A percentile compares a stretch with the other conserved stretches of the same genome.
Conservation (phyloP, 2,329 filamentous ascomycete species). For the Diaporthe citrichinensis region DNA sequence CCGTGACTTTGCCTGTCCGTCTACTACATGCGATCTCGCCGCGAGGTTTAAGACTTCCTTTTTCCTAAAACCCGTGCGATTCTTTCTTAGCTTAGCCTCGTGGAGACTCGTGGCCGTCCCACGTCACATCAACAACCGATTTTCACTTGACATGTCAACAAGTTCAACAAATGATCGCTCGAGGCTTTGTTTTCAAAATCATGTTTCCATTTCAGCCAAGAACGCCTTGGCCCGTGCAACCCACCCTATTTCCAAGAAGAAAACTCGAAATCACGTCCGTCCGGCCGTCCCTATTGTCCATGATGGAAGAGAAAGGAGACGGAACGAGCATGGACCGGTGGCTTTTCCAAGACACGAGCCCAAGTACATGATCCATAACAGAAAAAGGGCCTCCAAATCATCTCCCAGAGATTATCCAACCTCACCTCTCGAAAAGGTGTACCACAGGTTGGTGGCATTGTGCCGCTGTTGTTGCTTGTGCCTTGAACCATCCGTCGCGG, state of each 20-base stretch:
- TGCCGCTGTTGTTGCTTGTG: conserved; percentile 24
- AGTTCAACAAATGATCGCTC: neutral
- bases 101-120: neutral
- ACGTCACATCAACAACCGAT: neutral
- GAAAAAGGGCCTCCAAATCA: conserved; percentile 35
- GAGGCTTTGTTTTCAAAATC: conserved; percentile 23
- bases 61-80: neutral
- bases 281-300: conserved; percentile 21
- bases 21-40: no score
- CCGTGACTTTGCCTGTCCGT: neutral
- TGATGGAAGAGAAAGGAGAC: conserved; percentile 15
- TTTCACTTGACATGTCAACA: neutral
- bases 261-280: conserved; percentile 28
- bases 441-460: conserved; percentile 43
- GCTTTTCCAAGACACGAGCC: conserved; percentile 29
- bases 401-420: conserved; percentile 44
- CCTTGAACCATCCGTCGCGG: conserved; percentile 46
- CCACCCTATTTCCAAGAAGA: conserved; percentile 31
- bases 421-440: conserved; percentile 37
- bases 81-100: neutral
- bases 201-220: conserved; percentile 46
- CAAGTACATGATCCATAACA: conserved; percentile 29
- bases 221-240: conserved; percentile 42
- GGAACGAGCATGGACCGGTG: neutral
- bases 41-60: neutral